These are phyloP conservation scores for Rhodofomes roseus DNA, from an alignment of 1,284 basidiomycete species.

Conservation along the genomic window DNA sequence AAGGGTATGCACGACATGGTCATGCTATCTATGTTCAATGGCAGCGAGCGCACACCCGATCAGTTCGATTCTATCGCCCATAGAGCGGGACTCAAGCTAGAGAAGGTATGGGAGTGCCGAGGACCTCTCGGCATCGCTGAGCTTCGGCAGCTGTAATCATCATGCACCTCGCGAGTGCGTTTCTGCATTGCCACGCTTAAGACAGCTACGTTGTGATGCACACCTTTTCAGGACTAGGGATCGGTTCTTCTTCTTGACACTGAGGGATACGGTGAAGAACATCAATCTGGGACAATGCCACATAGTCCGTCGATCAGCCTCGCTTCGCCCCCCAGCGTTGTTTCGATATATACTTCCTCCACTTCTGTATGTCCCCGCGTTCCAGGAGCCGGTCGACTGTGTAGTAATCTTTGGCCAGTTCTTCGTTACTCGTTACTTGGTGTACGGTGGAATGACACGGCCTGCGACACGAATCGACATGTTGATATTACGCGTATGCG, in stretches of 20 bases:
- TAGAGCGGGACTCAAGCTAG: slow-evolving; percentile 4
- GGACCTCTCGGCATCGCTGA: background rate
- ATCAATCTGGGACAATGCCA: no score
- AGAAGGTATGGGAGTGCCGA: slow-evolving; percentile 10
- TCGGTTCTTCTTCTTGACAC: no score
- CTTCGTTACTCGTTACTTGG: slow-evolving; percentile 43
- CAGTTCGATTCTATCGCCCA: background rate
- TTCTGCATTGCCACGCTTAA: background rate
- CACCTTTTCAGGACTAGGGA: background rate
- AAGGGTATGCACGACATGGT: slow-evolving; percentile 5
- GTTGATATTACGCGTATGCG: background rate
- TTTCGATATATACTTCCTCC: slow-evolving; percentile 50
- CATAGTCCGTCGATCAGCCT: background rate
- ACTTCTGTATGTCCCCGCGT: slow-evolving; percentile 51
- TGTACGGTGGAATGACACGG: slow-evolving; percentile 54
- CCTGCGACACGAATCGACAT: slow-evolving; percentile 13
- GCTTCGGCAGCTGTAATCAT: background rate
- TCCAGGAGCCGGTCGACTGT: slow-evolving; percentile 45
- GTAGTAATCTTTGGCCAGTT: slow-evolving; percentile 44
- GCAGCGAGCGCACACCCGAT: slow-evolving; percentile 10
- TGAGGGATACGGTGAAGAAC: no score
- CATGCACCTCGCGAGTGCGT: slow-evolving; percentile 1
- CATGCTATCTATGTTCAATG: slow-evolving; percentile 9
- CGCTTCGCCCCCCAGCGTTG: slow-evolving; percentile 32
- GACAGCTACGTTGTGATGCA: slow-evolving; percentile 10